phyloP scores from a whole-genome alignment of 2,329 filamentous ascomycete species.

The Aspergillus tubingensis region DNA sequence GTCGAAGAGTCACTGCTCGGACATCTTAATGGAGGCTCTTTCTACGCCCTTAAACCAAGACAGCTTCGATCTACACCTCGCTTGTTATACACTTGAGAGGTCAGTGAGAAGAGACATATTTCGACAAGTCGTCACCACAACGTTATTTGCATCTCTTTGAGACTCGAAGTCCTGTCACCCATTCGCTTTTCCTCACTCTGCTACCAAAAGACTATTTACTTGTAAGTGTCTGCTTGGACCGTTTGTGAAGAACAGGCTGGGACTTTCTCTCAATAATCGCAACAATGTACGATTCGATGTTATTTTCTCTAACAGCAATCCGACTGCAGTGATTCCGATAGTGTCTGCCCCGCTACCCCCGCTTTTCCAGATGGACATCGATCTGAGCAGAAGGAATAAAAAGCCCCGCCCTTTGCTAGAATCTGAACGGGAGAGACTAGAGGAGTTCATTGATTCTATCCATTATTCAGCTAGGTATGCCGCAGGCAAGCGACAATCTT shows the following conservation, averaged over 20 bases:
- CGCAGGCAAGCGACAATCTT: conserved; percentile 7
- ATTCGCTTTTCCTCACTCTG: background rate
- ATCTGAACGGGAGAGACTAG: conserved; percentile 76
- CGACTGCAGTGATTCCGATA: background rate
- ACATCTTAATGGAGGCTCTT: background rate
- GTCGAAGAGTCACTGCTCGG: background rate
- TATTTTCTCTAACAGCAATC: background rate
- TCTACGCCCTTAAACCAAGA: background rate
- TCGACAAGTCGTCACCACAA: background rate
- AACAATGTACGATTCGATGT: background rate
- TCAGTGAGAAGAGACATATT: too few species aligned
- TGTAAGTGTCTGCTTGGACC: background rate
- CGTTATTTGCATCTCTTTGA: background rate
- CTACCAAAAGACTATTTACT: background rate
- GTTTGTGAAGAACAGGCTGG: background rate
- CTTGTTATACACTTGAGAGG: too few species aligned
- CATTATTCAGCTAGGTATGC: conserved; percentile 88
- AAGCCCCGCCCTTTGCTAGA: conserved; percentile 78
- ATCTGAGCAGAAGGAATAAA: conserved; percentile 83
- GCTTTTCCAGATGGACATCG: conserved; percentile 57
- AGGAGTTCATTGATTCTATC: conserved; percentile 90
- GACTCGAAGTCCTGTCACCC: background rate
- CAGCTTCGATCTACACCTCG: background rate
- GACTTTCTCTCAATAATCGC: background rate
- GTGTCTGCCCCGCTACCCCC: conserved; percentile 4